These are phyloP conservation scores for Plasmodium malariae DNA, from an alignment of 169 alveolate species.

Conservation along the genomic window DNA sequence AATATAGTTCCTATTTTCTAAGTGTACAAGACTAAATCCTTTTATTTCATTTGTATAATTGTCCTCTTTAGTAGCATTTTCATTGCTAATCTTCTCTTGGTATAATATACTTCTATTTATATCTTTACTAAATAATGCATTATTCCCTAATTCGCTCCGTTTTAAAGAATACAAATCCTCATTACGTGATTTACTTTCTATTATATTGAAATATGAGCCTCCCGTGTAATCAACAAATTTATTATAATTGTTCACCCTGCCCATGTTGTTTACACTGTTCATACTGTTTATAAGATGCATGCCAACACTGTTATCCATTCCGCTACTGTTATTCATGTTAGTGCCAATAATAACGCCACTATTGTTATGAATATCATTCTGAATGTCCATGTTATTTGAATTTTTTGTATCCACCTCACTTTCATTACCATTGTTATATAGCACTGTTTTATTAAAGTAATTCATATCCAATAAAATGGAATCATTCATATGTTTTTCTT, in stretches of 20 bases:
- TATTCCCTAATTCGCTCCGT: neutral
- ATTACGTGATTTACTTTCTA: conserved; percentile 19
- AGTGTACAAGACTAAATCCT: neutral
- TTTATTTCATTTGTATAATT: neutral
- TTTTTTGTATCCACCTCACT: neutral
- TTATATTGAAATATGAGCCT: neutral
- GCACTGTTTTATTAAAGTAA: neutral
- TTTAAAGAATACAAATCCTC: neutral
- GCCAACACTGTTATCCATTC: neutral
- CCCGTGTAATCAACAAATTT: neutral
- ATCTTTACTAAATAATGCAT: neutral
- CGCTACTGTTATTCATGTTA: neutral
- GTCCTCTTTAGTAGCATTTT: neutral
- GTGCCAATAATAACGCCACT: neutral
- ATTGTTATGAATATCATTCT: neutral
- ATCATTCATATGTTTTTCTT: neutral
- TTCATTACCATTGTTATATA: neutral
- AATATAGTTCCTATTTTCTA: neutral
- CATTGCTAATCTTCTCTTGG: conserved; percentile 10
- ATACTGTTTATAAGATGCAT: neutral
- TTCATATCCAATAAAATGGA: conserved; percentile 12
- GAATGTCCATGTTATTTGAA: neutral
- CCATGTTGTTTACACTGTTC: neutral
- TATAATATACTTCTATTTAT: neutral
- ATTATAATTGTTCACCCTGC: neutral